phyloP scores from a whole-genome alignment of 176 grass and related monocot genomes.

The Carex parvula region DNA sequence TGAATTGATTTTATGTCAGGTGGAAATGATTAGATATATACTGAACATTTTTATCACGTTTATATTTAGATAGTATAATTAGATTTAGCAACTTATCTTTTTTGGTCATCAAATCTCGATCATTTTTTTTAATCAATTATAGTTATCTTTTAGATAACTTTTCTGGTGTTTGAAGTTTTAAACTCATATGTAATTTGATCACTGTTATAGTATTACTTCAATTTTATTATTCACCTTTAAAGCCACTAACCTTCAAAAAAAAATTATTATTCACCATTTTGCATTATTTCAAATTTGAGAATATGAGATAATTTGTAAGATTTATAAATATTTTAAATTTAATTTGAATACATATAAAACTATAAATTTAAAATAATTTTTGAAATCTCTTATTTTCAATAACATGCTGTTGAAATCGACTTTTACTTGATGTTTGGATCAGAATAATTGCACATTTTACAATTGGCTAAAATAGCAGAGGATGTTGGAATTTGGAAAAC shows the following conservation, averaged over 20 bases:
- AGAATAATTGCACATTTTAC: conserved; percentile 12
- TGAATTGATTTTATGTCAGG: background rate
- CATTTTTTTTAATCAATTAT: background rate
- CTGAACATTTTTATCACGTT: background rate
- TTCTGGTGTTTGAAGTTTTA: too few species aligned
- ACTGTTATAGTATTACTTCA: background rate
- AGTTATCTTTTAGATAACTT: background rate
- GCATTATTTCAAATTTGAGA: background rate
- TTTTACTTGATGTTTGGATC: background rate
- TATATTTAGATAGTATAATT: background rate
- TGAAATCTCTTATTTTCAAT: background rate
- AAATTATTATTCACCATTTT: background rate
- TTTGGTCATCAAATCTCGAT: background rate
- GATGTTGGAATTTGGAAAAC: background rate
- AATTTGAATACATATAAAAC: too few species aligned
- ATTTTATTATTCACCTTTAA: background rate
- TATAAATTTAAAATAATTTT: too few species aligned
- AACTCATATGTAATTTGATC: background rate
- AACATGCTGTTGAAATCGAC: too few species aligned
- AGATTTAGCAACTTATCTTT: background rate
- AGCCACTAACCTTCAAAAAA: too few species aligned
- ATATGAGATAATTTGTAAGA: background rate
- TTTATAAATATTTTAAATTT: too few species aligned
- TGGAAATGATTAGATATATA: background rate
- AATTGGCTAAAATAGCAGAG: conserved; percentile 7